Percentiles rank a stretch among this genome's conserved stretches.
These are phyloP conservation scores for Panicum virgatum DNA, from an alignment of 202 grass and related monocot genomes.

Conservation along the genomic window DNA sequence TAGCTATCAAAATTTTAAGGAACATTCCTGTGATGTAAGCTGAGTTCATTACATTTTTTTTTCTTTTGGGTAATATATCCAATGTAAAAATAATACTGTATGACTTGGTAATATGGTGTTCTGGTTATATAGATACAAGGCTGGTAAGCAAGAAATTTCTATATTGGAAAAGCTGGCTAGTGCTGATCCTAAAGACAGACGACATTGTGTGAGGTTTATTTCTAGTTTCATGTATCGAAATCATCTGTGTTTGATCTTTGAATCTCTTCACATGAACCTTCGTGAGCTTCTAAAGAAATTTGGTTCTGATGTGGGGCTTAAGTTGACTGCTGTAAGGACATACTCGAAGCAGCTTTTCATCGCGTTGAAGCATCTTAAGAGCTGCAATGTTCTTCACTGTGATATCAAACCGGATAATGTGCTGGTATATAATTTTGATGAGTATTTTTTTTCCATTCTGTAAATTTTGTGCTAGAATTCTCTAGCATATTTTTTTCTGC, in stretches of 20 bases:
- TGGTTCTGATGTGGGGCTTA: conserved; percentile 94
- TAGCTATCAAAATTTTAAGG: conserved; percentile 93
- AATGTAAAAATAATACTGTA: background rate
- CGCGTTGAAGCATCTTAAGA: conserved; percentile 90
- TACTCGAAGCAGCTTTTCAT: conserved; percentile 99
- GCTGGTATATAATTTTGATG: conserved; percentile 55
- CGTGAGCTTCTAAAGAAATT: conserved; percentile 99
- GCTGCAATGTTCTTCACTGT: conserved; percentile 89
- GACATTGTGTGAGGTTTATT: conserved; percentile 90
- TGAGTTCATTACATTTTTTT: background rate
- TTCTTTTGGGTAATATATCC: background rate
- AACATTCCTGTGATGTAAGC: conserved; percentile 88
- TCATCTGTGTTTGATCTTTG: conserved; percentile 99
- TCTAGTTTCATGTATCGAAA: conserved; percentile 99
- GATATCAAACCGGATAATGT: conserved; percentile 99
- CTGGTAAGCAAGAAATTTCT: conserved; percentile 81
- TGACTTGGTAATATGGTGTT: conserved; percentile 30
- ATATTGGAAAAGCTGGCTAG: conserved; percentile 87
- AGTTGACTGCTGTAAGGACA: conserved; percentile 88
- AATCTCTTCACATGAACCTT: conserved; percentile 99
- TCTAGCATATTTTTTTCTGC: conserved; percentile 8
- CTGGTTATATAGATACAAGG: conserved; percentile 68
- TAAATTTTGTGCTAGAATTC: background rate
- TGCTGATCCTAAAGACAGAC: conserved; percentile 77
- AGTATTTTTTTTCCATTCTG: background rate